Conservation (phyloP, 257 asterid genomes). For the Lycium barbarum region DNA sequence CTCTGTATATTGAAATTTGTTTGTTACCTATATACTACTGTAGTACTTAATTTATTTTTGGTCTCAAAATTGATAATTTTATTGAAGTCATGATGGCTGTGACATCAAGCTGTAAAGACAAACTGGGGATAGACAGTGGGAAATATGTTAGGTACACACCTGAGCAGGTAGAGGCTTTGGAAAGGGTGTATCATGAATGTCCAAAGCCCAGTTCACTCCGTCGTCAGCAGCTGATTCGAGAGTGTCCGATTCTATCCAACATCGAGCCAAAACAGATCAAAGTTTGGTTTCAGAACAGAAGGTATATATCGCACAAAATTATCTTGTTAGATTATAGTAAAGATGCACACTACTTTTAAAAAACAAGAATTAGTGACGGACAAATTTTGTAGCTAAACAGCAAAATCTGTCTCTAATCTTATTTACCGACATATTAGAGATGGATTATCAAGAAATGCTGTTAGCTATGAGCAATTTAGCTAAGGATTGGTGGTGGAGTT, state of each 20-base stretch:
- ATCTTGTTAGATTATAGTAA: neutral
- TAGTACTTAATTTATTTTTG: neutral
- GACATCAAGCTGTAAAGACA: slow-evolving; percentile 71
- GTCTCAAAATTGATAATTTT: slow-evolving; percentile 30
- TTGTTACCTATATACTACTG: neutral
- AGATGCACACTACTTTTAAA: neutral
- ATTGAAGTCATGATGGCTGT: slow-evolving; percentile 87
- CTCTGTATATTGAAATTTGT: slow-evolving; percentile 17
- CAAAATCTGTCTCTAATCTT: too few species aligned
- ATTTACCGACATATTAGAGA: too few species aligned
- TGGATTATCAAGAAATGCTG: too few species aligned
- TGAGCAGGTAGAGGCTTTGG: slow-evolving; percentile 97
- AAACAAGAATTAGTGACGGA: too few species aligned
- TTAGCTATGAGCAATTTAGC: too few species aligned
- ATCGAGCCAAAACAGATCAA: slow-evolving; percentile 99
- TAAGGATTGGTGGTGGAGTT: too few species aligned
- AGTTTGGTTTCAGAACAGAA: slow-evolving; percentile 99
- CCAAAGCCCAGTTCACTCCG: slow-evolving; percentile 97
- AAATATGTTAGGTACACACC: slow-evolving; percentile 98
- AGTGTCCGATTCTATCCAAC: slow-evolving; percentile 84
- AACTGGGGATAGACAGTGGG: slow-evolving; percentile 78
- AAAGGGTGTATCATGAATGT: slow-evolving; percentile 89
- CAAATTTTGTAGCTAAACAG: too few species aligned
- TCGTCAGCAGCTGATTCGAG: slow-evolving; percentile 90
- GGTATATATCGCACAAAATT: slow-evolving; percentile 45